phyloP scores from a whole-genome alignment of 148 eudicot genomes.

The Rhododendron mucronatum region DNA sequence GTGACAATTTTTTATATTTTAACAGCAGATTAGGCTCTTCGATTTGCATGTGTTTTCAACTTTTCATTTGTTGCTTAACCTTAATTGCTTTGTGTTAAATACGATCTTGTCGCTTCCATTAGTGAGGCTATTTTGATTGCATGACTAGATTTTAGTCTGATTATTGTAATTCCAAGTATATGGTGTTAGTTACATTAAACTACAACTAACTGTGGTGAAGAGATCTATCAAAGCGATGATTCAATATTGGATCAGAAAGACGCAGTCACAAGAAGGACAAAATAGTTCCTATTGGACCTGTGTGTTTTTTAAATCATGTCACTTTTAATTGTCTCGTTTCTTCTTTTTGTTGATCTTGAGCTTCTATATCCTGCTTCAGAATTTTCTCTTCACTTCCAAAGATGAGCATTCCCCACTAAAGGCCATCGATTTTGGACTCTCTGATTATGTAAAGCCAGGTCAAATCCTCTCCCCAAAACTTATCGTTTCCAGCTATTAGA shows the following conservation, averaged over 20 bases:
- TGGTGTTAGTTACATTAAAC: too few relatives aligned
- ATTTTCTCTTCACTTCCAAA: conserved; percentile 75
- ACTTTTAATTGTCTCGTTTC: neutral
- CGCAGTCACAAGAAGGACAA: neutral
- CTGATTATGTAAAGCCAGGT: conserved; percentile 99
- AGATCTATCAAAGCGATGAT: neutral
- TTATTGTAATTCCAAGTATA: neutral
- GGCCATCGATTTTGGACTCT: conserved; percentile 95
- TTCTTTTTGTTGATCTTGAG: conserved; percentile 12
- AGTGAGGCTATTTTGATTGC: neutral
- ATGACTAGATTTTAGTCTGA: neutral
- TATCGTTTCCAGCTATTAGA: neutral
- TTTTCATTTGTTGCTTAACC: neutral
- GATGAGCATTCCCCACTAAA: conserved; percentile 75
- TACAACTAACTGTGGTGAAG: neutral
- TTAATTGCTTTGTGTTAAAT: neutral
- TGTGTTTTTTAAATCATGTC: neutral
- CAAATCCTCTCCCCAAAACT: conserved; percentile 12
- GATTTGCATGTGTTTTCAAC: neutral
- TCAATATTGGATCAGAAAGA: neutral
- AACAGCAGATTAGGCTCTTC: neutral
- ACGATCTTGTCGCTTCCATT: neutral
- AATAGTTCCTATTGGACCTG: neutral
- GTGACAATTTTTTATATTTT: neutral
- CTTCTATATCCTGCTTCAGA: conserved; percentile 46